Evolutionary conservation across 2,329 filamentous ascomycete genomes (phyloP).

Genomic region (Aspergillus terreus): DNA sequence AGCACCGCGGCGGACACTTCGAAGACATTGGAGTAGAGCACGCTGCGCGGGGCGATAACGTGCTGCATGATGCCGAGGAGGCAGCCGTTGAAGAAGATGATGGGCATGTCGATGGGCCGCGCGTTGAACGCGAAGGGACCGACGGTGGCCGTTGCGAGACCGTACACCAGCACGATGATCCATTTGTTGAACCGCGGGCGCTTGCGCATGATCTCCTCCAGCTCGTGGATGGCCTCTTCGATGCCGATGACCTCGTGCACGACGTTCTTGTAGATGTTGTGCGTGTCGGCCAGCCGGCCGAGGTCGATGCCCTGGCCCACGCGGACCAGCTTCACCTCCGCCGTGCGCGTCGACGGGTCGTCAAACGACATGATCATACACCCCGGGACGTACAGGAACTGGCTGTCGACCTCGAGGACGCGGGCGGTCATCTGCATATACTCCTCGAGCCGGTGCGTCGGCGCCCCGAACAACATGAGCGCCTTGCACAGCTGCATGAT

Average conservation of each 20-base stretch:
- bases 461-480: conserved; percentile 85
- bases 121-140: conserved; percentile 78
- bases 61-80: conserved; percentile 72
- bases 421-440: conserved; percentile 87
- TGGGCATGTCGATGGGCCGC: conserved; percentile 71
- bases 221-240: conserved; percentile 41
- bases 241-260: conserved; percentile 46
- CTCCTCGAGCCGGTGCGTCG: conserved; percentile 83
- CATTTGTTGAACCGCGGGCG: conserved; percentile 53
- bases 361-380: conserved; percentile 95
- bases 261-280: conserved; percentile 47
- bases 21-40: conserved; percentile 62
- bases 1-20: conserved; percentile 62
- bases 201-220: conserved; percentile 54
- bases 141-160: conserved; percentile 70
- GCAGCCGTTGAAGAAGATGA: conserved; percentile 71
- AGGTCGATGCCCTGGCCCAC: conserved; percentile 42
- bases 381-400: conserved; percentile 85
- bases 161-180: conserved; percentile 64
- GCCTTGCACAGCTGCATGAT: conserved; percentile 79
- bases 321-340: conserved; percentile 44
- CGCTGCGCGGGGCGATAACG: conserved; percentile 68
- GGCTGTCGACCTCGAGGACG: conserved; percentile 83
- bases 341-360: conserved; percentile 43
- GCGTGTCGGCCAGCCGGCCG: conserved; percentile 41